Base-by-base conservation (phyloP, 352 stramenopile species). In the Phytophthora rubi region DNA sequence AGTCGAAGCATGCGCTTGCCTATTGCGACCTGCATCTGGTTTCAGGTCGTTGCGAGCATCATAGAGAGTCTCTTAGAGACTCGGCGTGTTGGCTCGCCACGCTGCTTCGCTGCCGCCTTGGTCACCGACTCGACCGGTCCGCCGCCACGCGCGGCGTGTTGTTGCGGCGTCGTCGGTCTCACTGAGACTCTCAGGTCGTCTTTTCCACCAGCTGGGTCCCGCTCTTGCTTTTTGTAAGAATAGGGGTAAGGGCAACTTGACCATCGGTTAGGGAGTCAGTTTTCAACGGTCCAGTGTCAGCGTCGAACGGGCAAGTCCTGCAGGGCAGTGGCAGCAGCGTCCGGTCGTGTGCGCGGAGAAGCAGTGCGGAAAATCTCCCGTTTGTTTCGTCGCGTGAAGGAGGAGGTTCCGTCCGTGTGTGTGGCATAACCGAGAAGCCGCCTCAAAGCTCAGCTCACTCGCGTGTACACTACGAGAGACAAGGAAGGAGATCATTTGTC, bases 261-360 rank as follows among this genome's bases (percentile, higher is more conserved):
- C 52, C 52, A 73, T 68, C 52, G 66, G 44, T 64, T 48, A 62
- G 45, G 39, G 65, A 76, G 70, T 76, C 70, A 76, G 70, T 76
- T 76, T 54, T 57, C 58, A 67, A 62, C 51, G 39, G 58, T 62
- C 48, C 59, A 57, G 65, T 52, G 47, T 48, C 28, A 54, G 44
- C 52, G 52, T 42, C 30, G 21, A 57, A 16, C 15, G 56, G n/a
- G 30, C 39, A 53, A 33, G 18, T 35, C n/a, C 32, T 42, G 39
- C 39, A 48, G 39, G 13, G 39, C 39, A 48, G 15, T 48, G 13
- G 30, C 26, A 44, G 30, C 45, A 70, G 59, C 59, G 70, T 77
- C 59, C 23, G 35, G 51, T 76, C 59, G 70, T 69, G 69, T 39
- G 37, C 42, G 33, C 28, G 28, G 56, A 49, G 47, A 49, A 59